Conservation (phyloP, 1,284 basidiomycete genomes). For the Trichosporon sp. region DNA sequence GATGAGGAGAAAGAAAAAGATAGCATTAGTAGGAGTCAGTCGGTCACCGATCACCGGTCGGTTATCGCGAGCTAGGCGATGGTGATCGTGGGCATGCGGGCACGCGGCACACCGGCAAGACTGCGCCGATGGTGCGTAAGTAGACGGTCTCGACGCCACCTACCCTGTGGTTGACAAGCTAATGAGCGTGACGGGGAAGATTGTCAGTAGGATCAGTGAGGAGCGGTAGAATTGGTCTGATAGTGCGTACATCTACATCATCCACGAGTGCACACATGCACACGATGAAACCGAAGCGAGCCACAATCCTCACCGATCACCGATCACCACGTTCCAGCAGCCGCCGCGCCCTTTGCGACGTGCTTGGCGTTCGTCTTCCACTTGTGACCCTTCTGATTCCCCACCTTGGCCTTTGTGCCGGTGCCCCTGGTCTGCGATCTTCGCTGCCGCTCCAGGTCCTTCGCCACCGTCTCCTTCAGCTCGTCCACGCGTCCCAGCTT, state of each 20-base stretch:
- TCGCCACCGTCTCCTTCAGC: slow-evolving; percentile 57
- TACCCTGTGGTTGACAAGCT: too few relatives aligned
- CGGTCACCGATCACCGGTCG: too few relatives aligned
- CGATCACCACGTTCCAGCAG: not conserved
- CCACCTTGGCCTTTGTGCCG: not conserved
- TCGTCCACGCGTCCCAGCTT: slow-evolving; percentile 30
- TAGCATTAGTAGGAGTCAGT: too few relatives aligned
- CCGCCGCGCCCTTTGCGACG: slow-evolving; percentile 1
- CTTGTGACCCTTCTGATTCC: not conserved
- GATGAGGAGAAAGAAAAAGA: not conserved
- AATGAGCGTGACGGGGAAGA: too few relatives aligned
- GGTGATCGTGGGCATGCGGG: too few relatives aligned
- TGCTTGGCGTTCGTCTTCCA: slow-evolving; percentile 2
- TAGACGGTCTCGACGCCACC: too few relatives aligned
- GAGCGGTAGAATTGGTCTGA: not conserved
- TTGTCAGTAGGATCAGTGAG: too few relatives aligned
- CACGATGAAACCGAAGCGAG: not conserved
- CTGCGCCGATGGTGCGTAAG: too few relatives aligned
- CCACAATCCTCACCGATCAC: not conserved
- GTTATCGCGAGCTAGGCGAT: too few relatives aligned
- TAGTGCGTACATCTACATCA: not conserved
- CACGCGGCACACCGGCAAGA: too few relatives aligned
- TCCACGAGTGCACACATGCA: too few relatives aligned
- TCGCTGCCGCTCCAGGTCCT: slow-evolving; percentile 60
- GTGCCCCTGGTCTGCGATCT: slow-evolving; percentile 49